A percentile compares a stretch with the other conserved stretches of the same genome.
Evolutionary conservation across 2,329 filamentous ascomycete genomes (phyloP).

Genomic region (Pyrenochaeta sp.): DNA sequence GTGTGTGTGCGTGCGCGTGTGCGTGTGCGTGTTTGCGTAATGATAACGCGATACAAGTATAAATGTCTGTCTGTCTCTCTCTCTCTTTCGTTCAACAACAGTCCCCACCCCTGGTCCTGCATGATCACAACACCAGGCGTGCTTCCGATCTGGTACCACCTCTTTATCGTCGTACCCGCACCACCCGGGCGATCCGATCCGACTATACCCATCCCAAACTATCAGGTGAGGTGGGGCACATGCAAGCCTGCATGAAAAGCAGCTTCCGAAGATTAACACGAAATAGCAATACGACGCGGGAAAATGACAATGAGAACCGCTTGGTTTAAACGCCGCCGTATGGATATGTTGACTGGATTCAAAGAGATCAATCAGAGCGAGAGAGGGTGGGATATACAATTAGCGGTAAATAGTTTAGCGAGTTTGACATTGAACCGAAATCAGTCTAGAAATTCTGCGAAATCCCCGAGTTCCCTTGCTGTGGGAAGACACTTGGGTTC

Average conservation of each 20-base stretch:
- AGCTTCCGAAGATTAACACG: slow-evolving; percentile 4
- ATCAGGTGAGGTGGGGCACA: slow-evolving; percentile 17
- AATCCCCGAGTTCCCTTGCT: slow-evolving; percentile 90
- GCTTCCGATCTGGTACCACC: slow-evolving; percentile 11
- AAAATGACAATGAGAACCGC: slow-evolving; percentile 3
- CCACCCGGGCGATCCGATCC: neutral
- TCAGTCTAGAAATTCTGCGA: slow-evolving; percentile 86
- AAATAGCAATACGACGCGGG: slow-evolving; percentile 12
- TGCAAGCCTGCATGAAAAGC: slow-evolving; percentile 12
- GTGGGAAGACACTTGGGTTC: slow-evolving; percentile 85
- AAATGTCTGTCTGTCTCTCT: neutral
- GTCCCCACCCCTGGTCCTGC: slow-evolving; percentile 3
- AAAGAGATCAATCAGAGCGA: slow-evolving; percentile 8
- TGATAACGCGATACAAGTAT: slow-evolving; percentile 4
- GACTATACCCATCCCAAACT: neutral
- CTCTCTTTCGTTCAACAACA: neutral
- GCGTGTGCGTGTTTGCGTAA: slow-evolving; percentile 1
- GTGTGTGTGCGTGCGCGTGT: neutral
- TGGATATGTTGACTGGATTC: slow-evolving; percentile 17
- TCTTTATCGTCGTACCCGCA: slow-evolving; percentile 7
- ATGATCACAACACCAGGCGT: neutral
- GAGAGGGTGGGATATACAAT: slow-evolving; percentile 27
- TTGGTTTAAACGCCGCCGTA: slow-evolving; percentile 14
- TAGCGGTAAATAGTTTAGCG: slow-evolving; percentile 14
- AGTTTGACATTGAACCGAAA: slow-evolving; percentile 2